Evolutionary conservation across 805 yeast genomes (phyloP).

Genomic region (Pichia phayaonensis): DNA sequence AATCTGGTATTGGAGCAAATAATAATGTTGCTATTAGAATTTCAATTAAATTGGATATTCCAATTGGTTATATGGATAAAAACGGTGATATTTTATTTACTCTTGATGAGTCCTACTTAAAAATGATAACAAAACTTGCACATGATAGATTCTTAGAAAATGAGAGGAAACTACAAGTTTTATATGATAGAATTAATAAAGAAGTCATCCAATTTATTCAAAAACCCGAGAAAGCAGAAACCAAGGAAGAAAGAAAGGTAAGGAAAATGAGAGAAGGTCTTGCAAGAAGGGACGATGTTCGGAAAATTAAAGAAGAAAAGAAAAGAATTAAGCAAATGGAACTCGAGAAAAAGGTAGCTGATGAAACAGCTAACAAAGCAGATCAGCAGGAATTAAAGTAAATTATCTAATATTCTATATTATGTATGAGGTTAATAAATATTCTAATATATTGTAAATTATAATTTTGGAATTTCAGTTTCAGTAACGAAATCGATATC

Average conservation of each 20-base stretch:
- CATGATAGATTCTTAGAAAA: slow-evolving; percentile 63
- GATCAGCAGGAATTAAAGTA: not conserved
- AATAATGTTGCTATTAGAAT: slow-evolving; percentile 72
- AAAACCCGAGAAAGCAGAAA: slow-evolving; percentile 27
- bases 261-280: slow-evolving; percentile 48
- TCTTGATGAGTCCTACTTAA: slow-evolving; percentile 46
- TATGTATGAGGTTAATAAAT: not conserved
- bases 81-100: slow-evolving; percentile 27
- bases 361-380: not conserved
- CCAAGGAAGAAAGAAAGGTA: slow-evolving; percentile 50
- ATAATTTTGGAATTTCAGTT: slow-evolving; percentile 3
- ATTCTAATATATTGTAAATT: not conserved
- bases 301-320: slow-evolving; percentile 14
- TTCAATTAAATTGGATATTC: slow-evolving; percentile 66
- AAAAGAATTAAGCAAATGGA: slow-evolving; percentile 3
- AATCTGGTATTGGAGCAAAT: slow-evolving; percentile 77
- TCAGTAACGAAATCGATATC: slow-evolving; percentile 13
- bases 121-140: slow-evolving; percentile 46
- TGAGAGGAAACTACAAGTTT: slow-evolving; percentile 42
- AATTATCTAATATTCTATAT: too few species aligned
- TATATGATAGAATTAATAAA: slow-evolving; percentile 36
- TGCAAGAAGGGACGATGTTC: slow-evolving; percentile 24
- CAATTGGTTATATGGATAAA: slow-evolving; percentile 52
- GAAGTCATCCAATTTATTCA: slow-evolving; percentile 17
- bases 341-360: not conserved